A percentile compares a stretch with the other conserved stretches of the same genome.
Evolutionary conservation across 148 eudicot species (phyloP).

Genomic region (Cornus florida): DNA sequence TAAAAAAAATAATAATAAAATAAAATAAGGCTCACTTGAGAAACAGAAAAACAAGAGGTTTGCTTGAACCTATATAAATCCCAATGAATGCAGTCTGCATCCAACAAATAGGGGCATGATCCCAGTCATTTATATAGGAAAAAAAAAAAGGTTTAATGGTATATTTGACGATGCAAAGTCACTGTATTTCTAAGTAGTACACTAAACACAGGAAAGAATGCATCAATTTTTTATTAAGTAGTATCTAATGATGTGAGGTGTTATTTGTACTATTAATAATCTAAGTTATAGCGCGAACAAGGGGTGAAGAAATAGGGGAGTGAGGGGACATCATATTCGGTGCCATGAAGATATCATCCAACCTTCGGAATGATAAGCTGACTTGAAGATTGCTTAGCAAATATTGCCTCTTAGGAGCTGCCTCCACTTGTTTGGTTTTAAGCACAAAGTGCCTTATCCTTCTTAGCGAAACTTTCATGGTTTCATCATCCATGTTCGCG

Average conservation of each 20-base stretch:
- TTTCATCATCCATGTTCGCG: constrained; percentile 49
- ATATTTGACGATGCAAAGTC: not conserved
- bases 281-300: constrained; percentile 57
- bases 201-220: too few relatives aligned
- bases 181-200: too few relatives aligned
- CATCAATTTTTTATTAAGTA: not conserved
- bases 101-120: not conserved
- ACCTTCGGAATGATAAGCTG: constrained; percentile 57
- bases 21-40: not conserved
- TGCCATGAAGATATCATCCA: constrained; percentile 51
- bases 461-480: constrained; percentile 30
- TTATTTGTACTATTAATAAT: too few relatives aligned
- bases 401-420: constrained; percentile 43
- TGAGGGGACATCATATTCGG: constrained; percentile 40
- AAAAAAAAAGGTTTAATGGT: not conserved
- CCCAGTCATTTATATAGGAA: not conserved
- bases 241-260: too few relatives aligned
- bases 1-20: not conserved
- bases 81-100: not conserved
- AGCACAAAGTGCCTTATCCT: constrained; percentile 39
- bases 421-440: constrained; percentile 26
- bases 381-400: constrained; percentile 59
- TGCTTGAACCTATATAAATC: not conserved
- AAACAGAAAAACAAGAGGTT: not conserved
- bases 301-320: constrained; percentile 66